Percentiles rank a stretch among this genome's conserved stretches.
These are phyloP conservation scores for Pyrenopolyporus hunteri DNA, from an alignment of 495 filamentous ascomycete genomes.

Conservation along the genomic window DNA sequence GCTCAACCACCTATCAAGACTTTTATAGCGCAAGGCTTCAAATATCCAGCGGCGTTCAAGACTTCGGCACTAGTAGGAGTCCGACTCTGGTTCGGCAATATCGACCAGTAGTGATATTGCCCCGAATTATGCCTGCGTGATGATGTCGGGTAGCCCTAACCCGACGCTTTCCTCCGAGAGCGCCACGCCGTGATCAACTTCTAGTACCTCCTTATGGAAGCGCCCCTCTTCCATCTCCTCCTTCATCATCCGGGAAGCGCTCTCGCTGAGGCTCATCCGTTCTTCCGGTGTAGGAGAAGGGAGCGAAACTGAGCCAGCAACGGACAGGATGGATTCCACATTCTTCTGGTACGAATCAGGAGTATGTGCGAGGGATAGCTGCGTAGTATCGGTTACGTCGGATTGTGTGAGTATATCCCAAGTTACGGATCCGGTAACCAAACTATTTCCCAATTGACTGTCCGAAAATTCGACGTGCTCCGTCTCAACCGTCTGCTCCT, in stretches of 20 bases:
- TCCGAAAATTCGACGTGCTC: neutral
- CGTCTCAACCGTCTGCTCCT: neutral
- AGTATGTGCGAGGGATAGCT: neutral
- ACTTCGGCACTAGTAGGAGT: neutral
- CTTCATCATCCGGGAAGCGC: constrained; percentile 8
- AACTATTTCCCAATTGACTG: neutral
- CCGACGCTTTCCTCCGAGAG: constrained; percentile 64
- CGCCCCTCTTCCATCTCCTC: constrained; percentile 22
- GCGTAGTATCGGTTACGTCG: neutral
- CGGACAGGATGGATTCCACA: neutral
- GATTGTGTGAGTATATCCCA: neutral
- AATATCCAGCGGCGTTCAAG: neutral
- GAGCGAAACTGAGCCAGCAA: constrained; percentile 28
- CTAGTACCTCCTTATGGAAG: constrained; percentile 44
- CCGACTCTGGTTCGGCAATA: neutral
- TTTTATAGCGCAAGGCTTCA: no score
- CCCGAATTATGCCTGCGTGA: constrained; percentile 46
- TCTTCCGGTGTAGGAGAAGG: constrained; percentile 30
- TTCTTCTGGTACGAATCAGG: neutral
- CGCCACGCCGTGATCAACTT: constrained; percentile 59
- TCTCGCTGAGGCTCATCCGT: constrained; percentile 12
- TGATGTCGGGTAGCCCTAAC: constrained; percentile 56
- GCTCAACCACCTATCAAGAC: no score
- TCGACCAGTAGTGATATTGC: no score
- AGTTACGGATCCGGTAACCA: neutral